Evolutionary conservation across 306 rosid species (phyloP), one percentile per base, ranked within the genome.

Genomic region (Trichosanthes cucumerina): DNA sequence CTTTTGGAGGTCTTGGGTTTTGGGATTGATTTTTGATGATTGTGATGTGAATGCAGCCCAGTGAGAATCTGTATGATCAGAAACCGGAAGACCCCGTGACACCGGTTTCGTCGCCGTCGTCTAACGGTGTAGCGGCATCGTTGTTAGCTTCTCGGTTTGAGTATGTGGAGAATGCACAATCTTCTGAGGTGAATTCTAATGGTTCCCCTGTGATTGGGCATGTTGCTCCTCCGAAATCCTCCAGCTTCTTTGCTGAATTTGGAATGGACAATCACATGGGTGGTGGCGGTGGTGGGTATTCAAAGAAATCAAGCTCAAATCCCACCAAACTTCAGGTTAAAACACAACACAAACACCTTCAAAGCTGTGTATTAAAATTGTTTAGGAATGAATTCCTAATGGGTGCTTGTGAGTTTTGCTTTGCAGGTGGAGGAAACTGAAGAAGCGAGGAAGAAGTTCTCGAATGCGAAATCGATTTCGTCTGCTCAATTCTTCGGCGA

Each of bases 401-500:
- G 43, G 57, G 39, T 66, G 44, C 28, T 33, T 57, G 10, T 57
- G 38, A 18, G 4, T 9, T 36, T 18, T 28, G 33, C 33, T 28
- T 19, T 46, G 75, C 86, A 92, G 93, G 78, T 89, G 78, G 86
- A 89, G 85, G 97, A 94, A 80, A 81, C 92, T 53, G 90, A 94
- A 75, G 98, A 92, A 80, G 98, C 97, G 38, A 85, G 97, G 83
- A 92, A 87, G 90, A 94, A 94, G 88, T 94, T 94, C 84, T 79
- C 95, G 76, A 94, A 94, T 83, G 98, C 97, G 60, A 94, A 92
- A 81, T 94, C 97, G 43, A 92, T 94, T 83, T 92, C 98, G 39
- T 94, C 98, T 3, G 91, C 93, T 62, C 98, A 94, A 86, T 92
- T 75, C 85, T 94, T 92, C 39, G 98, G 97, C 68, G 97, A 92